Base-by-base conservation (phyloP, 495 filamentous ascomycete species). In the Neurospora hispaniola region DNA sequence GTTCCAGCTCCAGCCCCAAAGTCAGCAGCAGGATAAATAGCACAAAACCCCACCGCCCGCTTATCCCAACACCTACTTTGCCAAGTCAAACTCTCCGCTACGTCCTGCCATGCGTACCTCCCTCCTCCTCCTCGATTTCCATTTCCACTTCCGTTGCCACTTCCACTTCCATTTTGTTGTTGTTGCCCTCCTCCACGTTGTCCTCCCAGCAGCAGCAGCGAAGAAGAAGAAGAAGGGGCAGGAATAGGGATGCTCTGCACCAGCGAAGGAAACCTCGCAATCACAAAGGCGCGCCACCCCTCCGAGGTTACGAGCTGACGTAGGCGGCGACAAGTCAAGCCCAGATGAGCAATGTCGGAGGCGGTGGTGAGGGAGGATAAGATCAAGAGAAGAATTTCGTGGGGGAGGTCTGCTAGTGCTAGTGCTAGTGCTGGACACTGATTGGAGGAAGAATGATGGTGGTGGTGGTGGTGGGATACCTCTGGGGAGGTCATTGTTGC, bases 11-110 rank as follows among this genome's bases (percentile, higher is more conserved):
- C 35, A 35, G 35, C 5, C 4, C 27, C 27, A 31, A 31, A 31
- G 2, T 9, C 44, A 69, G 72, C 71, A 77, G 69, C 41, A 76
- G 54, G 54, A 23, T 66, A 66, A 6, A 66, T 66, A 0, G 73
- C 74, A 14, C 78, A 75, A 66, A 84, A 77, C 71, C 76, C 74
- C 42, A 85, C 72, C 7, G 80, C 73, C 8, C 83, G 76, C 8
- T 74, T 78, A 35, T 85, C 84, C 84, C 84, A 86, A 73, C 81
- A 82, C 5, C 84, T 76, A 18, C 80, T 81, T 70, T 85, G 84
- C 44, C 77, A 80, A 2, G 83, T 85, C 62, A 84, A 70, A 0
- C 78, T 78, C 4, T 79, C 76, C 12, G 84, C 84, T 18, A 82
- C 73, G 16, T 80, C 73, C 9, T 46, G 74, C 83, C 83, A 85